Base-by-base conservation (phyloP, 371 early-diverging fungal genomes). In the Actinomortierella ambigua region DNA sequence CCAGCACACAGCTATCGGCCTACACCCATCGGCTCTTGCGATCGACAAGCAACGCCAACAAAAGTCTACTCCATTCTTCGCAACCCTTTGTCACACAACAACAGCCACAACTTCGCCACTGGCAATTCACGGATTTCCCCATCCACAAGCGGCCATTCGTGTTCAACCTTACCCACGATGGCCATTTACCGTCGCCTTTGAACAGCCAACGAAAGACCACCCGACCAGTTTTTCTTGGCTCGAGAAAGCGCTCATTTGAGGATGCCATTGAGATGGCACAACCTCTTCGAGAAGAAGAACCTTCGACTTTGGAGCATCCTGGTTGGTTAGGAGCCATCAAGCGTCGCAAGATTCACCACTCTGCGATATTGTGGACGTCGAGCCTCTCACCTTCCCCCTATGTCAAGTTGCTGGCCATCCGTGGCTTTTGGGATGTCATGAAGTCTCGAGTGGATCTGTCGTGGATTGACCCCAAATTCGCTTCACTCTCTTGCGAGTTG, bases 391-490 rank as follows among this genome's bases (percentile, higher is more conserved):
- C 75, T 0, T 63, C 75, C 6, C 67, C 75, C 3, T 67, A 66
- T 51, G 51, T 73, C 23, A 63, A 63, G 29, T 13, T 73, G 22
- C 46, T 66, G 53, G 53, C 68, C 0, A 53, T 67, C 53, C 59
- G 63, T 14, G 60, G 63, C 34, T 67, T 73, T 63, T 73, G 75
- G 75, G 68, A 67, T 20, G 53, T 67, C 20, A 73, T 73, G 75
- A 49, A 27, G 17, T 13, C 56, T 2, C 63, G 75, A 3, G 9
- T 66, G 27, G 75, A 73, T 58, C 46, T 66, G 5, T 66, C 73
- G 3, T 66, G 59, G 65, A 42, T 47, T 1, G 46, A 57, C 7
- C 23, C 48, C 3, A 34, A 34, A 34, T 34, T 34, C 34, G 11
- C 34, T 34, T 4, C 34, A 34, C 4, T 4, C n/a, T n/a, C n/a